Conservation (phyloP, 768 basidiomycete genomes). For the Tricholoma saponaceum region DNA sequence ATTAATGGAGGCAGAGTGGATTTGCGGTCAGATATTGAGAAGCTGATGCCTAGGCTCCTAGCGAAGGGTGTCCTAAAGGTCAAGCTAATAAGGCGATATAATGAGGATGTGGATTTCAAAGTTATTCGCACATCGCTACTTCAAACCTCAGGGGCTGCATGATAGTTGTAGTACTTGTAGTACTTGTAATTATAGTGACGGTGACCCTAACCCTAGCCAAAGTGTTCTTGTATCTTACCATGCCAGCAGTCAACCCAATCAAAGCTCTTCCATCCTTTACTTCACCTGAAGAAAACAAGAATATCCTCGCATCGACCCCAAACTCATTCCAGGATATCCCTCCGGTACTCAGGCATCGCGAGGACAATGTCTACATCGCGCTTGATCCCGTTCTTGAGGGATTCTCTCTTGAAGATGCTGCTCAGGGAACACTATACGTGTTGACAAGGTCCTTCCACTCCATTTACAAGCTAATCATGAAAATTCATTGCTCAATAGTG, state of each 20-base stretch:
- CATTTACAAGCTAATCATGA: conserved; percentile 3
- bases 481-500: conserved; percentile 37
- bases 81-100: background rate
- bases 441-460: conserved; percentile 67
- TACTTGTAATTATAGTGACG: background rate
- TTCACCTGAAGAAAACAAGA: conserved; percentile 61
- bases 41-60: background rate
- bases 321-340: conserved; percentile 82
- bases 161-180: no score
- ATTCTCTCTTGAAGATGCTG: conserved; percentile 47
- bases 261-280: conserved; percentile 32
- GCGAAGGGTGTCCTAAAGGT: background rate
- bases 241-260: conserved; percentile 38
- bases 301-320: conserved; percentile 75
- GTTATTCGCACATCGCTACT: background rate
- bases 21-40: background rate
- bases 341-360: conserved; percentile 70
- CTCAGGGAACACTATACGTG: conserved; percentile 72
- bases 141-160: no score
- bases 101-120: background rate
- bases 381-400: conserved; percentile 68
- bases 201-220: conserved; percentile 17
- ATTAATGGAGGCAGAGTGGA: background rate
- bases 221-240: conserved; percentile 14
- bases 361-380: conserved; percentile 63